phyloP scores from a whole-genome alignment of 306 rosid genomes.

The Quercus glauca region DNA sequence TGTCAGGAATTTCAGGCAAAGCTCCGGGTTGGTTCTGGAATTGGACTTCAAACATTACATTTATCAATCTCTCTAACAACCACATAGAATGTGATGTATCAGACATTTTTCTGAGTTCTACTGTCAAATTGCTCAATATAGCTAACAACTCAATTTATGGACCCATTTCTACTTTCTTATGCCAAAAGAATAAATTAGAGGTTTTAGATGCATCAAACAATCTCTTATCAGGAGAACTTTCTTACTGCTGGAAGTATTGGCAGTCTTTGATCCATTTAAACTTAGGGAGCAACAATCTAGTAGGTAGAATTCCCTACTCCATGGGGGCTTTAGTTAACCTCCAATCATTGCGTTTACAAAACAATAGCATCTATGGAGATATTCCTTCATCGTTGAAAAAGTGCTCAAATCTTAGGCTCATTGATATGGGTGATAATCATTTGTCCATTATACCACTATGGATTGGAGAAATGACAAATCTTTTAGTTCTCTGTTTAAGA shows the following conservation, averaged over 20 bases:
- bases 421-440: constrained; percentile 33
- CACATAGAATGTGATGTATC: background rate
- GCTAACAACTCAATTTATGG: too few relatives aligned
- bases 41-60: background rate
- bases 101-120: too few relatives aligned
- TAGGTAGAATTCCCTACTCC: constrained; percentile 24
- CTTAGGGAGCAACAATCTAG: constrained; percentile 29
- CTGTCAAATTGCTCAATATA: too few relatives aligned
- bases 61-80: constrained; percentile 7
- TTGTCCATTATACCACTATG: constrained; percentile 10
- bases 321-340: constrained; percentile 16
- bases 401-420: constrained; percentile 18
- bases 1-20: constrained; percentile 1
- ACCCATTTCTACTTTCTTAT: too few relatives aligned
- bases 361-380: constrained; percentile 12
- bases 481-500: constrained; percentile 32
- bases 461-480: constrained; percentile 9
- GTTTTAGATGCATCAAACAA: background rate
- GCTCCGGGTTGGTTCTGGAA: constrained; percentile 15
- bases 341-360: constrained; percentile 16
- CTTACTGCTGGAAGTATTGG: constrained; percentile 32
- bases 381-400: constrained; percentile 24
- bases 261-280: constrained; percentile 32
- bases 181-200: too few relatives aligned
- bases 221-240: constrained; percentile 27